Evolutionary conservation across 2,329 filamentous ascomycete species (phyloP).

Genomic region (Bipolaris oryzae): DNA sequence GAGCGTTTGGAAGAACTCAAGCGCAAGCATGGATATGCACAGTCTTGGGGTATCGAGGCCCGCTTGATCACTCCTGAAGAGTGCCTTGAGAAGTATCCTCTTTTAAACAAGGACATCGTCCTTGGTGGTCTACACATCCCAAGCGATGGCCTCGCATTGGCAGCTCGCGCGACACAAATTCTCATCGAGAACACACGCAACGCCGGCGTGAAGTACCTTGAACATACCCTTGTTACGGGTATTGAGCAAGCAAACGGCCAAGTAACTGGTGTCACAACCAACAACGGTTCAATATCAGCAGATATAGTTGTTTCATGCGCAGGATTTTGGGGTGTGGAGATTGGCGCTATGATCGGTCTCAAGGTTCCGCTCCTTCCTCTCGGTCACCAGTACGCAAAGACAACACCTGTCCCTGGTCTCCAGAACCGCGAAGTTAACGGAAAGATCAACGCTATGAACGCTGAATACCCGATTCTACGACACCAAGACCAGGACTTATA

Average conservation of each 20-base stretch:
- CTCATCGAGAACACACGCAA: conserved; percentile 63
- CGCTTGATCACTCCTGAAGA: conserved; percentile 59
- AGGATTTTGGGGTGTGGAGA: conserved; percentile 70
- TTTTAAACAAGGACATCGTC: conserved; percentile 59
- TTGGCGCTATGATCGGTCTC: conserved; percentile 66
- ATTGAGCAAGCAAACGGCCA: conserved; percentile 57
- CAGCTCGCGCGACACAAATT: conserved; percentile 65
- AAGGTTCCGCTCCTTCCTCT: conserved; percentile 65
- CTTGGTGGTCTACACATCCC: conserved; percentile 67
- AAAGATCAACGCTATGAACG: conserved; percentile 56
- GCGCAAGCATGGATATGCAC: conserved; percentile 65
- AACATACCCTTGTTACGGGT: conserved; percentile 62
- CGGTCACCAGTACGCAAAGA: conserved; percentile 69
- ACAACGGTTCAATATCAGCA: conserved; percentile 57
- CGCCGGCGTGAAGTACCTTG: conserved; percentile 65
- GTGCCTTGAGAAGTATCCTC: conserved; percentile 61
- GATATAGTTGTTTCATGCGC: conserved; percentile 68
- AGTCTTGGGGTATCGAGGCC: conserved; percentile 66
- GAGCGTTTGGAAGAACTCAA: conserved; percentile 66
- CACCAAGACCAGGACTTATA: conserved; percentile 69
- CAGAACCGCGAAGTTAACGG: conserved; percentile 49
- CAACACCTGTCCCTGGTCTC: conserved; percentile 58
- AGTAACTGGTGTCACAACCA: conserved; percentile 64
- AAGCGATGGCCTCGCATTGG: conserved; percentile 65
- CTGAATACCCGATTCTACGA: conserved; percentile 63